Base-by-base conservation (phyloP, 2,329 filamentous ascomycete species). In the Seiridium cupressi region DNA sequence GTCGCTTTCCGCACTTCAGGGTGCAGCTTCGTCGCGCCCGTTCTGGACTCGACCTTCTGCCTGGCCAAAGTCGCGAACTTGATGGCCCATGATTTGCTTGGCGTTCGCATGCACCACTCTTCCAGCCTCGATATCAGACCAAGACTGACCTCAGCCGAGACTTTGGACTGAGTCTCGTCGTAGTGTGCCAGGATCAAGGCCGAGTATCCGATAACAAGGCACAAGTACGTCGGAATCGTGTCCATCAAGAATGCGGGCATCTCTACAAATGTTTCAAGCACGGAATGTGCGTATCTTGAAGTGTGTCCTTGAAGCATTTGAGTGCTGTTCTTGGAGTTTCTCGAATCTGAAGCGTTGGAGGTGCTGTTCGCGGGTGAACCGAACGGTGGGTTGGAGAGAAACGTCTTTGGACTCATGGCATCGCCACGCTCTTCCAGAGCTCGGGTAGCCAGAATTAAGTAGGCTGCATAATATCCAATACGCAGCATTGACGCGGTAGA, bases 401-500 rank as follows among this genome's bases (percentile, higher is more conserved):
- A 68, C 3, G 65, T 67, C 46, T 65, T 68, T 11, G 69, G 65
- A 8, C 64, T 65, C n/a, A 69, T 59, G 6, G 67, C 70, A 31
- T 71, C 67, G 6, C 70, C 71, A 4, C 67, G 70, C 46, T 70
- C 71, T 58, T 69, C 70, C 2, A 73, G 63, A 1, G 67, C 69
- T 31, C 69, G 65, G 6, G 70, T 66, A 4, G 70, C 69, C 7
- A 74, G 58, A 36, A 74, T 73, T 11, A 74, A 68, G 58, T 70
- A 74, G 46, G 70, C 73, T 11, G 71, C 68, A 42, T 72, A 67
- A 51, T 74, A 73, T 5, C 72, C 73, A 51, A 74, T 69, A 51
- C 64, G 67, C 46, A 74, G 62, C 64, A 72, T 73, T 1, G 70
- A 70, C 3, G 73, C 72, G 2, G 72, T 74, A 5, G 72, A 65